These are phyloP conservation scores for Plasmodium knowlesi DNA, from an alignment of 169 alveolate species.

Conservation along the genomic window DNA sequence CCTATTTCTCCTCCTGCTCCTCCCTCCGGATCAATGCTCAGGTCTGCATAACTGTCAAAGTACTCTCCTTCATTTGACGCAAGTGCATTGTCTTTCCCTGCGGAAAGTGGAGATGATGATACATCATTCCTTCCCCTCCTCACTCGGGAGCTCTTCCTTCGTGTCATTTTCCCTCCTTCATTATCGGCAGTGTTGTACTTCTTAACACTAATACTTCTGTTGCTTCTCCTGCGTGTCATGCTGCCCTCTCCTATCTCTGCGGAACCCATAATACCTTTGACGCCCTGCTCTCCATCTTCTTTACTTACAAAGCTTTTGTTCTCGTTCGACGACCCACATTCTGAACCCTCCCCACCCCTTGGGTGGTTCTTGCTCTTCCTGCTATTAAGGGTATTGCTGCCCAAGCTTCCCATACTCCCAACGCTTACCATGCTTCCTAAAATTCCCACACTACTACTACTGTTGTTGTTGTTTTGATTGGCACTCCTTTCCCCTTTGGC, in stretches of 20 bases:
- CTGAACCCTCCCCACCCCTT: constrained; percentile 5
- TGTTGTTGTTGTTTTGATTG: background rate
- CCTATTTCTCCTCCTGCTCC: background rate
- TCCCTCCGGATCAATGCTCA: background rate
- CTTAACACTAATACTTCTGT: background rate
- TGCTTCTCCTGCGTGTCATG: background rate
- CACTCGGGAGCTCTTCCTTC: constrained; percentile 23
- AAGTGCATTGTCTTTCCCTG: background rate
- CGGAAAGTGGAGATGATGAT: background rate
- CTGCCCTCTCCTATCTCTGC: background rate
- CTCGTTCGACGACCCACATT: constrained; percentile 30
- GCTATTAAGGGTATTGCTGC: background rate
- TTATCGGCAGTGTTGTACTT: background rate
- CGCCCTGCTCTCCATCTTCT: background rate
- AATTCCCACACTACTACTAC: too few relatives aligned
- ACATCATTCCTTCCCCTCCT: constrained; percentile 9
- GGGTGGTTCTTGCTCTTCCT: background rate
- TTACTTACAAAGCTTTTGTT: constrained; percentile 8
- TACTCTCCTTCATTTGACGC: background rate
- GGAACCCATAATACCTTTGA: background rate
- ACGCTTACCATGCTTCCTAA: background rate
- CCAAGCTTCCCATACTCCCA: background rate
- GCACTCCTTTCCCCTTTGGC: background rate
- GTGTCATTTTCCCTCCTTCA: background rate
- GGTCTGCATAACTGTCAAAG: background rate